Evolutionary conservation across 2,329 filamentous ascomycete genomes (phyloP).

Genomic region (Epicoccum sorghinum): DNA sequence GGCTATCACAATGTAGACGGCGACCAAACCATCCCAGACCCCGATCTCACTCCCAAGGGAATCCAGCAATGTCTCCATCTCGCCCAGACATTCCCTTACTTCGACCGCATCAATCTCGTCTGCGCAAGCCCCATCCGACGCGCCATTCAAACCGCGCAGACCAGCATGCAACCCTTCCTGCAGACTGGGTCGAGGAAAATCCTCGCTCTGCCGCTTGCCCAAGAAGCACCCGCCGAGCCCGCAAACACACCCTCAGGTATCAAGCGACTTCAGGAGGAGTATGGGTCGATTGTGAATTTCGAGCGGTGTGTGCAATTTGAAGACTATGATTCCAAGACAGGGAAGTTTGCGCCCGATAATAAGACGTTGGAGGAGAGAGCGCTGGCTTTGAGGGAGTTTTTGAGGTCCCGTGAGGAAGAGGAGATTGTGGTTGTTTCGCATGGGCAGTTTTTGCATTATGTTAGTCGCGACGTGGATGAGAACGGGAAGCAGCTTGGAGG

Average conservation of each 20-base stretch:
- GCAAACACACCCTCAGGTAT: conserved; percentile 17
- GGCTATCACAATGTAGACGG: conserved; percentile 76
- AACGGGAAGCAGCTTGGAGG: neutral
- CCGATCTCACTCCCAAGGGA: conserved; percentile 75
- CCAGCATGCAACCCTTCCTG: conserved; percentile 63
- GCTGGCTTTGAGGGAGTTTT: neutral
- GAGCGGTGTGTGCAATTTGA: conserved; percentile 1
- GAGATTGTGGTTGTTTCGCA: conserved; percentile 1
- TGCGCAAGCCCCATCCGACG: conserved; percentile 79
- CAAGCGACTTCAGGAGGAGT: conserved; percentile 2
- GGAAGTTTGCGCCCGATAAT: conserved; percentile 1
- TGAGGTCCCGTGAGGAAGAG: neutral
- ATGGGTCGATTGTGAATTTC: conserved; percentile 4
- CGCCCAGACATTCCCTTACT: conserved; percentile 67
- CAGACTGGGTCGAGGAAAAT: conserved; percentile 5
- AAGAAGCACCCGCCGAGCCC: conserved; percentile 13
- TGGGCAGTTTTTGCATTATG: neutral
- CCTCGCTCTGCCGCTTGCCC: conserved; percentile 14
- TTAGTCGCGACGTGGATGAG: neutral
- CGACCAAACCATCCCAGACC: conserved; percentile 75
- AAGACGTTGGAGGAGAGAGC: neutral
- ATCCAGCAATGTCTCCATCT: conserved; percentile 73
- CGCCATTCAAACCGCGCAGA: conserved; percentile 76
- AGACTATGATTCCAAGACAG: conserved; percentile 8
- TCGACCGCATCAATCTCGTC: conserved; percentile 64